Percentiles rank a stretch among this genome's conserved stretches.
These are phyloP conservation scores for Microbotryum scabiosae DNA, from an alignment of 1,284 basidiomycete species.

Conservation along the genomic window DNA sequence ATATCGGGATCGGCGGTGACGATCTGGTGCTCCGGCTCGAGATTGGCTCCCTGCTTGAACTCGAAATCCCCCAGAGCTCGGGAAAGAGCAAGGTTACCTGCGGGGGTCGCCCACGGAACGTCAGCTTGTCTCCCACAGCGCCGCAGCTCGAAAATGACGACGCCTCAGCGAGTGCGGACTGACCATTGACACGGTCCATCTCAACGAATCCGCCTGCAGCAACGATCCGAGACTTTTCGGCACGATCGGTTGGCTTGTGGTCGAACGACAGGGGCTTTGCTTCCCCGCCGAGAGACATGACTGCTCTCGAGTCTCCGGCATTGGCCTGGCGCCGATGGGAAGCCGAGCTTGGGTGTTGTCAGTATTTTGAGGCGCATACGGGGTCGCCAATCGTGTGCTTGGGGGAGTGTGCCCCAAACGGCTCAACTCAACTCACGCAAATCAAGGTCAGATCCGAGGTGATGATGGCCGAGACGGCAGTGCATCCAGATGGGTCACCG, in stretches of 20 bases:
- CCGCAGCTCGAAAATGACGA: background rate
- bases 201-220: constrained; percentile 96
- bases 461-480: constrained; percentile 80
- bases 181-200: constrained; percentile 93
- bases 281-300: constrained; percentile 76
- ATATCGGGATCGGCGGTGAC: constrained; percentile 95
- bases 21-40: constrained; percentile 81
- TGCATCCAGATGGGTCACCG: constrained; percentile 92
- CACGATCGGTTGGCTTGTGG: constrained; percentile 86
- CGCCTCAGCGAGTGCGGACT: constrained; percentile 33
- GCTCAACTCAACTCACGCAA: constrained; percentile 51
- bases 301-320: constrained; percentile 90
- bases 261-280: constrained; percentile 85
- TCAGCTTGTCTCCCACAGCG: too few relatives aligned
- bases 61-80: constrained; percentile 96
- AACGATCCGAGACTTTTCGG: constrained; percentile 76
- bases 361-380: background rate
- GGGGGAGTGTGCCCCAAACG: background rate
- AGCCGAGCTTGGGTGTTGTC: background rate
- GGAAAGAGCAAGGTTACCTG: constrained; percentile 91
- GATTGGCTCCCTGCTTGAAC: constrained; percentile 85
- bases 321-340: constrained; percentile 61
- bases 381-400: background rate
- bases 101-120: background rate
- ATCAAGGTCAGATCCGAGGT: constrained; percentile 69